Base-by-base conservation (phyloP, 2,329 filamentous ascomycete species). In the Diaporthe amygdali region DNA sequence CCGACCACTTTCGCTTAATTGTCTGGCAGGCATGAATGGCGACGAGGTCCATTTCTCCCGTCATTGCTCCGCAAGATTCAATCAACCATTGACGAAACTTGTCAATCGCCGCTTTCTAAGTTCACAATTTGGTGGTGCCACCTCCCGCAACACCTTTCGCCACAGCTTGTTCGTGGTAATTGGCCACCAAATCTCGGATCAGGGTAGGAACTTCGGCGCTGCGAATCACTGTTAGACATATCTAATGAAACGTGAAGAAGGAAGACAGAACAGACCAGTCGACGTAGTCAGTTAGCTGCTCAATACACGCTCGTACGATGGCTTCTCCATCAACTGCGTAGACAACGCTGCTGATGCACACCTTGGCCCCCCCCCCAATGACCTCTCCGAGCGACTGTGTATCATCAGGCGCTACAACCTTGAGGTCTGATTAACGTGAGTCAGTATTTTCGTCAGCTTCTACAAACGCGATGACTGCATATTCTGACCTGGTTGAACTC, bases 281-380 rank as follows among this genome's bases (percentile, higher is more conserved):
- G 51, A 68, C 51, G 56, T 46, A 68, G 20, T 68, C 66, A 56
- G 51, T 68, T 46, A 49, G 51, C 66, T 68, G 51, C 20, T 56
- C 39, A 47, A 68, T 27, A 7, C 66, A 68, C 7, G 66, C 39
- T 7, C 37, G 10, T 27, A 68, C 47, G 37, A 68, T 46, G 34
- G 66, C 51, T 10, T 68, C 66, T 56, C 66, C 66, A n/a, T 68
- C 66, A 68, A 56, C 17, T 34, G 51, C 20, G 39, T 68, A 68
- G 12, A 68, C 47, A 47, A 68, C 66, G 51, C 37, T 68, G 27
- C 66, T 56, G 25, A 68, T 17, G 51, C 66, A 68, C 34, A 68
- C 66, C 20, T 37, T 55, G 34, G 34, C 51, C 17, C 66, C 51
- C 17, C 66, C 47, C 6, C 66, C 66, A 47, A 68, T 68, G 12